These are phyloP conservation scores for Magnolia changhungtana DNA, from an alignment of 164 flowering plant species.

Conservation along the genomic window DNA sequence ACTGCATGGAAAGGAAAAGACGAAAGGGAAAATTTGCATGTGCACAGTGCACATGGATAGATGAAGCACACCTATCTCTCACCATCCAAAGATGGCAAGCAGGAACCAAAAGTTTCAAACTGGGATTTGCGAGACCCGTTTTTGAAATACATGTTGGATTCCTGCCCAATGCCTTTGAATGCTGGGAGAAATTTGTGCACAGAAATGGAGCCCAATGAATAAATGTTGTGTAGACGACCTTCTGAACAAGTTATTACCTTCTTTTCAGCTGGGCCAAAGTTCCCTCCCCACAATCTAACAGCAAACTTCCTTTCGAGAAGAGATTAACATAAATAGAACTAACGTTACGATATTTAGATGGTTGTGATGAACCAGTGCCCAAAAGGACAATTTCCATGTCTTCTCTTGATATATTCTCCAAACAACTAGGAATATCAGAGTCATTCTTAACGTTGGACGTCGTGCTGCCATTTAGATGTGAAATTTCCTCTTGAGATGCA, in stretches of 20 bases:
- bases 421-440: conserved; percentile 53
- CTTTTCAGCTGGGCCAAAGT: conserved; percentile 95
- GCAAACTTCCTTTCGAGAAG: conserved; percentile 82
- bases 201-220: neutral
- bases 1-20: neutral
- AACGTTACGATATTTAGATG: conserved; percentile 95
- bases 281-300: conserved; percentile 98
- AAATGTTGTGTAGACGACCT: neutral
- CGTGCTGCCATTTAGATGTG: neutral
- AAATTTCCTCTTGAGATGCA: conserved; percentile 5
- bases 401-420: conserved; percentile 77
- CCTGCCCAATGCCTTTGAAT: neutral
- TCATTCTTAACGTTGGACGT: conserved; percentile 7
- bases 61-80: neutral
- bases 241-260: conserved; percentile 43
- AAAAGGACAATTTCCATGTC: conserved; percentile 92
- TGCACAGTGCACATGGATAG: no score
- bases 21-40: neutral
- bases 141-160: neutral
- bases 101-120: neutral
- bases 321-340: conserved; percentile 82
- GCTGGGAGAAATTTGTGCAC: neutral
- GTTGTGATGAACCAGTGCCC: conserved; percentile 98
- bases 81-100: neutral
- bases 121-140: neutral